Base-by-base conservation (phyloP, 257 asterid species). In the Parsonsia alboflavescens region DNA sequence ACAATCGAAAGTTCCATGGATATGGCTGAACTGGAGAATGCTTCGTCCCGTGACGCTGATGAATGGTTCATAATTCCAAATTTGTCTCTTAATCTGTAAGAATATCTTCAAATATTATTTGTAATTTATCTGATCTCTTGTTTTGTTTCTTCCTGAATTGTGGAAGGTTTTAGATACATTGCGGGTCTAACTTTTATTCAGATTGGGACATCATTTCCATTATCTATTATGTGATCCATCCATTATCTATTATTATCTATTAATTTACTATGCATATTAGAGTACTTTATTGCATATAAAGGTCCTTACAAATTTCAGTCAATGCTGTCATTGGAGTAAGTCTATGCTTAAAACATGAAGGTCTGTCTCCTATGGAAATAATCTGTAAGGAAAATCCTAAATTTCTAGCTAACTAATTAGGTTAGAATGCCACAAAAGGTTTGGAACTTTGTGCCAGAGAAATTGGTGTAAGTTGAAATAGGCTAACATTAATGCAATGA, bases 11-110 rank as follows among this genome's bases (percentile, higher is more conserved):
- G 90, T 83, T 93, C 98, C 63, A 78, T 88, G 71, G 94, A 89
- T 81, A 93, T 93, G 98, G 98, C 97, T 75, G 98, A 90, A 85
- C 79, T 89, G 80, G 97, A 93, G 83, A 93, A 89, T 79, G 91
- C 87, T 70, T 88, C 97, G 44, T 90, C 97, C 21, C 73, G 82
- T 70, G 98, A 90, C 76, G 98, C 98, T 82, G 97, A 89, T 73
- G 88, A 85, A 83, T 93, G 98, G 98, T 88, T 89, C 68, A 80
- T 93, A 72, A 54, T 73, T 79, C 97, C 98, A 80, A 79, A 78
- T 76, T 81, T 93, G 76, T 84, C 97, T 67, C 82, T 79, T 68
- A 78, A 84, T 83, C 81, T 93, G 98, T 93, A 90, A 90, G 96
- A 73, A 67, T 70, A 54, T 50, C 30, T 70, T 33, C 68, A 56